Conservation (phyloP, 208 protist species). For the Crithidia bombi region DNA sequence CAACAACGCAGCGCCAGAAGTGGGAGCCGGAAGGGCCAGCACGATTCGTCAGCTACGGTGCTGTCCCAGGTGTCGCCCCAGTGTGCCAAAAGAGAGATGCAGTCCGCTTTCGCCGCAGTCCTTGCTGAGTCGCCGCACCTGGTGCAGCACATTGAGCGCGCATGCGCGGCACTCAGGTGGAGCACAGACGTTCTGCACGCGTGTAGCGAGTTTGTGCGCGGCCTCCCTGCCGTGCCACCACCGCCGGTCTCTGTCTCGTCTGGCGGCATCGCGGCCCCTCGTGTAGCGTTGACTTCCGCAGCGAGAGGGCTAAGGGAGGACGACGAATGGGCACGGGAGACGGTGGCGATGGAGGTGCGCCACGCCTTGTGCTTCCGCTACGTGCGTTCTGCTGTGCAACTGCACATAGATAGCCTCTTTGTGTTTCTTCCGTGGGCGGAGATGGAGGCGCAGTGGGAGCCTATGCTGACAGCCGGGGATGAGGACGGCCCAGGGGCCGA, state of each 20-base stretch:
- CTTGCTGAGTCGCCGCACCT: slow-evolving; percentile 49
- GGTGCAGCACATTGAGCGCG: slow-evolving; percentile 58
- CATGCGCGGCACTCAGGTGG: slow-evolving; percentile 67
- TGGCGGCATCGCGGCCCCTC: not conserved
- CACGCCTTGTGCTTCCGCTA: slow-evolving; percentile 56
- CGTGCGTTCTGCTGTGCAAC: slow-evolving; percentile 64
- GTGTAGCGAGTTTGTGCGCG: slow-evolving; percentile 40
- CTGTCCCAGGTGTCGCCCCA: too few species aligned
- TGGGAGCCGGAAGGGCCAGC: not conserved
- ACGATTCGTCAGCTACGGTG: not conserved
- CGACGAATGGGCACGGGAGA: slow-evolving; percentile 31
- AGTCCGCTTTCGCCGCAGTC: slow-evolving; percentile 54
- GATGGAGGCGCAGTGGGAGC: slow-evolving; percentile 58
- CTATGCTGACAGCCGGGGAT: slow-evolving; percentile 17
- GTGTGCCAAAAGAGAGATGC: slow-evolving; percentile 17
- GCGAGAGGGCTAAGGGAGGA: not conserved
- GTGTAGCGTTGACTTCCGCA: not conserved
- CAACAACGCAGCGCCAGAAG: not conserved
- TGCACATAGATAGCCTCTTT: slow-evolving; percentile 77
- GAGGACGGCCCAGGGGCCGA: not conserved
- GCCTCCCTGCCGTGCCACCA: slow-evolving; percentile 15
- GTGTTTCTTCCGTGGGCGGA: slow-evolving; percentile 66
- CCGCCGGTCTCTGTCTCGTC: slow-evolving; percentile 13
- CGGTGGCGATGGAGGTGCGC: slow-evolving; percentile 37
- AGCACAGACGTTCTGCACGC: slow-evolving; percentile 49